Evolutionary conservation across 768 basidiomycete genomes (phyloP).

Genomic region (Sarcodon aspratus): DNA sequence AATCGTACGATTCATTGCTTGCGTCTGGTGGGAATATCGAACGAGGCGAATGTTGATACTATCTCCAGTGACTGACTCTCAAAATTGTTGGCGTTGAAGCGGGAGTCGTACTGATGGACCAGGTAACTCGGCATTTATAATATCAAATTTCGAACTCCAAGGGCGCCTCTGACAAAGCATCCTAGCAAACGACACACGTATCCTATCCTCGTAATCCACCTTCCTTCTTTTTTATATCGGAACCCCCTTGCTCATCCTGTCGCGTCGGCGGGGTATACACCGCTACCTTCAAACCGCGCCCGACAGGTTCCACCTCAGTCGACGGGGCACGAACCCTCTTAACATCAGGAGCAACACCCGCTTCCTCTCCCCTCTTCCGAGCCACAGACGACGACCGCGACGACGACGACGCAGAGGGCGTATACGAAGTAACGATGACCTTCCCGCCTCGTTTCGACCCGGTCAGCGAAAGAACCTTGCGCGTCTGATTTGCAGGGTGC

Average conservation of each 20-base stretch:
- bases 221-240: no score
- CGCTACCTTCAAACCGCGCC: slow-evolving; percentile 2
- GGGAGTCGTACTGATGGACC: no score
- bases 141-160: no score
- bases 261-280: not conserved
- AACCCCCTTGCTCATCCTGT: no score
- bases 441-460: slow-evolving; percentile 29
- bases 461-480: slow-evolving; percentile 51
- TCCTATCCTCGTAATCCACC: no score
- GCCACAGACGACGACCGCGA: slow-evolving; percentile 25
- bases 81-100: no score
- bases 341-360: slow-evolving; percentile 23
- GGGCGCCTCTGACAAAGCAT: no score
- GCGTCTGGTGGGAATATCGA: not conserved
- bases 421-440: slow-evolving; percentile 44
- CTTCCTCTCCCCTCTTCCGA: slow-evolving; percentile 8
- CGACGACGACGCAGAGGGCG: slow-evolving; percentile 20
- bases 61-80: no score
- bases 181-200: no score
- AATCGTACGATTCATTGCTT: not conserved
- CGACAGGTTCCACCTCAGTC: slow-evolving; percentile 24
- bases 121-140: no score
- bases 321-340: slow-evolving; percentile 29
- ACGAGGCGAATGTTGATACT: no score
- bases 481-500: slow-evolving; percentile 27